phyloP scores from a whole-genome alignment of 163 green algal genomes.

The Coccomyxa subellipsoidea region DNA sequence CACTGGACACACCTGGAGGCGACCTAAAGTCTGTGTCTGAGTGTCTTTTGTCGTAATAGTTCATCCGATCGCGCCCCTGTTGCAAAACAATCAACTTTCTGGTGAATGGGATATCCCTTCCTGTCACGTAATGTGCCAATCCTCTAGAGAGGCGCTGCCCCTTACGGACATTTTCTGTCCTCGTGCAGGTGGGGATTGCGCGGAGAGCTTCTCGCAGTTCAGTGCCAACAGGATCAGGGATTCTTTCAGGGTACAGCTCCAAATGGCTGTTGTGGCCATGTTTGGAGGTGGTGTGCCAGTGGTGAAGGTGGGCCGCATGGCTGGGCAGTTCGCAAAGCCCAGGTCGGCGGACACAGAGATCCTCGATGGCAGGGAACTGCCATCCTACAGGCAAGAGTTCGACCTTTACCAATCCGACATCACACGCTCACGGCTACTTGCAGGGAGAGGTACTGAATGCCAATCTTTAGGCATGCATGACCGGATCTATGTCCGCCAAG shows the following conservation, averaged over 20 bases:
- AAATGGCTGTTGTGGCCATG: constrained; percentile 97
- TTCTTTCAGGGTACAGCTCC: constrained; percentile 74
- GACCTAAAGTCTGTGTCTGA: too few species aligned
- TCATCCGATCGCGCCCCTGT: too few species aligned
- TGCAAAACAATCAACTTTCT: too few species aligned
- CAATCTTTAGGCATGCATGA: too few species aligned
- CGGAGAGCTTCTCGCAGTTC: constrained; percentile 96
- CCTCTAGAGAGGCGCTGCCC: too few species aligned
- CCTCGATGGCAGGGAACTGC: constrained; percentile 70
- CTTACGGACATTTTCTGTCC: background rate
- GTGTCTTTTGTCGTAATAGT: background rate
- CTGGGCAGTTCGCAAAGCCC: constrained; percentile 98
- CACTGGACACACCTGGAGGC: too few species aligned
- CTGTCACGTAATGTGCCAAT: background rate
- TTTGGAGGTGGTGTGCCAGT: constrained; percentile 94
- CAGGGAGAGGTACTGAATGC: too few species aligned
- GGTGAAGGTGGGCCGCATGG: constrained; percentile 96
- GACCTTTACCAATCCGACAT: background rate
- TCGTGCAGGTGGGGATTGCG: constrained; percentile 86
- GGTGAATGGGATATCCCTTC: background rate
- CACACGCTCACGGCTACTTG: too few species aligned
- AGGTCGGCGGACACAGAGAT: constrained; percentile 66
- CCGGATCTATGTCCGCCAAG: too few species aligned
- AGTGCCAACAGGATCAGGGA: constrained; percentile 92
- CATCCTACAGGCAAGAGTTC: constrained; percentile 68